Base-by-base conservation (phyloP, 352 stramenopile genomes). In the Globisporangium nagaii region DNA sequence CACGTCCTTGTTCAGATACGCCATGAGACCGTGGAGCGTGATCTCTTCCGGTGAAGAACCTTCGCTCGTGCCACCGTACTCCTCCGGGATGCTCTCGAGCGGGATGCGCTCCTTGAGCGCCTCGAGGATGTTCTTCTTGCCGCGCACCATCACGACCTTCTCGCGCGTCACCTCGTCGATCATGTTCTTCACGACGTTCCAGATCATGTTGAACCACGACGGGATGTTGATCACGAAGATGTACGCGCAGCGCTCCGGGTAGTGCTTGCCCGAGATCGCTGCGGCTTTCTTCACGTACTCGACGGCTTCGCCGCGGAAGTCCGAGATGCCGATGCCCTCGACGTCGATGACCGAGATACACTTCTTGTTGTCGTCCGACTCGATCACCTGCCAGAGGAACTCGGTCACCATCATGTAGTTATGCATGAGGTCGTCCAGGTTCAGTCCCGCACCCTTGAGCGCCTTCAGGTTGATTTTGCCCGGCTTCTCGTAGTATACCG, bases 141-240 rank as follows among this genome's bases (percentile, higher is more conserved):
- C 79, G 48, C 80, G 78, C 52, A 93, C 71, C 52, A 97, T 96
- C 48, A 86, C 85, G 24, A 98, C 93, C 62, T 98, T 98, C 55
- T 96, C 75, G 47, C 88, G 90, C 31, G 94, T 98, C 24, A 93
- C 89, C 50, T 97, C 91, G 57, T 97, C 79, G 25, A 98, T 71
- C 66, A 98, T 79, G 5, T 82, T 88, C 66, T 96, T 93, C 44
- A 98, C 82, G 12, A 93, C 76, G 65, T 96, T 97, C 77, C 93
- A 98, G 43, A 97, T 75, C 40, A 87, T 78, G 53, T 82, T 87
- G 65, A 98, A 97, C 94, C 94, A 98, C 40, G 76, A 92, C 13
- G 94, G 94, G 31, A 96, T 88, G 70, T 98, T 98, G 56, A 98
- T 87, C 28, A 98, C 74, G 22, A 97, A 88, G 46, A 97, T 98